Conservation (phyloP, 2,329 filamentous ascomycete genomes). For the Aureobasidium sp. region DNA sequence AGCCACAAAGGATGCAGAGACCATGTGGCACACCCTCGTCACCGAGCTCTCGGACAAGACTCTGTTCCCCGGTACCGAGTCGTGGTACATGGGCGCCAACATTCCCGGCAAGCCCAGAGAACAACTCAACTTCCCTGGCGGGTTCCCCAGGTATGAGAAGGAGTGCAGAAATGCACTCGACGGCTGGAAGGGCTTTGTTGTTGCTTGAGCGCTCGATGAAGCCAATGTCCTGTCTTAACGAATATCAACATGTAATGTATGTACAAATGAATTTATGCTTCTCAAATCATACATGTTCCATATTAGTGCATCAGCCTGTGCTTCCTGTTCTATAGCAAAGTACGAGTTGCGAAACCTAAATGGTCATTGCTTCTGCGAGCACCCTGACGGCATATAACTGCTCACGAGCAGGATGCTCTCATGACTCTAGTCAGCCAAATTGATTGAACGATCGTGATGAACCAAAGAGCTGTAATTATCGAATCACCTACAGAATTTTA, state of each 20-base stretch:
- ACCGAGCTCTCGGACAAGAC: constrained; percentile 36
- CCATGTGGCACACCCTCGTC: constrained; percentile 35
- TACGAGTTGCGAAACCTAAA: neutral
- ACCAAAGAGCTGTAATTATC: too few species aligned
- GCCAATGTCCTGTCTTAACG: neutral
- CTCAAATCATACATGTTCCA: neutral
- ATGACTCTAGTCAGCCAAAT: too few species aligned
- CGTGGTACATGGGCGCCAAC: constrained; percentile 41
- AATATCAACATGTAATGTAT: neutral
- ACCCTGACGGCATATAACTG: neutral
- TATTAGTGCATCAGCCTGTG: neutral
- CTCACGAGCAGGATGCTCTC: too few species aligned
- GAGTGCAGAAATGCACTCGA: constrained; percentile 34
- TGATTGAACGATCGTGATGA: too few species aligned
- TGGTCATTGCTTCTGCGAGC: neutral
- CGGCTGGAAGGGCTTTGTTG: constrained; percentile 24
- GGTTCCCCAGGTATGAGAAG: constrained; percentile 35
- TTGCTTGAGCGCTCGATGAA: neutral
- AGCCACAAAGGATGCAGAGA: constrained; percentile 35
- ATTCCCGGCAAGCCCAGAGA: constrained; percentile 41
- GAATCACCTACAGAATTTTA: too few species aligned
- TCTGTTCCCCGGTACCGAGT: constrained; percentile 35
- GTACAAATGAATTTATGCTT: constrained; percentile 9
- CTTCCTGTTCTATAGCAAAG: neutral
- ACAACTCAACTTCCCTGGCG: constrained; percentile 40